Conservation (phyloP, 495 filamentous ascomycete species). For the Tuber magnatum region DNA sequence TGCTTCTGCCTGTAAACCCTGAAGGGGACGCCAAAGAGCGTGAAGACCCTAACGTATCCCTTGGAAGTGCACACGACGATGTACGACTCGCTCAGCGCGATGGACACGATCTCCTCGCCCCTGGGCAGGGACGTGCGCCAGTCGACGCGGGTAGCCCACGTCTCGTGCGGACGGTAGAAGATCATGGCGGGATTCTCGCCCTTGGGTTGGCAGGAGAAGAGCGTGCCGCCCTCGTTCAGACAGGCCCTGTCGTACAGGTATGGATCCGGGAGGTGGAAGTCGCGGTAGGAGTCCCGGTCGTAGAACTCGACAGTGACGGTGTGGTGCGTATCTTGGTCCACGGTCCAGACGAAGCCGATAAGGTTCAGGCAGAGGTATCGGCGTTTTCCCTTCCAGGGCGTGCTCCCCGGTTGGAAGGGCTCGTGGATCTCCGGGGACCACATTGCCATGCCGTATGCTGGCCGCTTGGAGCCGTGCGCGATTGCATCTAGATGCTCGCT, state of each 20-base stretch:
- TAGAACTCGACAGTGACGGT: conserved; percentile 98
- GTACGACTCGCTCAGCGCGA: conserved; percentile 88
- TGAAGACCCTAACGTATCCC: conserved; percentile 86
- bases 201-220: conserved; percentile 75
- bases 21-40: conserved; percentile 81
- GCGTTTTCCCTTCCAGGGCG: conserved; percentile 87
- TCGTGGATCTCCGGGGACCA: conserved; percentile 67
- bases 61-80: conserved; percentile 76
- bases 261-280: conserved; percentile 96
- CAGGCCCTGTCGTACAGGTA: conserved; percentile 96
- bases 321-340: conserved; percentile 88
- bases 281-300: conserved; percentile 79
- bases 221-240: conserved; percentile 67
- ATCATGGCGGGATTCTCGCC: conserved; percentile 66
- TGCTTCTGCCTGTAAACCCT: conserved; percentile 86
- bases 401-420: conserved; percentile 86
- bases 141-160: conserved; percentile 83
- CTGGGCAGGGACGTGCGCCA: conserved; percentile 79
- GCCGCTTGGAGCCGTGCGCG: conserved; percentile 45
- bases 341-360: conserved; percentile 91
- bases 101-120: conserved; percentile 71
- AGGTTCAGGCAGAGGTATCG: conserved; percentile 91
- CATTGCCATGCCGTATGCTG: conserved; percentile 23
- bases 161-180: conserved; percentile 96
- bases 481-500: conserved; percentile 47